Conservation (phyloP, 2,329 filamentous ascomycete genomes). For the Pyrenophora tritici-repentis region DNA sequence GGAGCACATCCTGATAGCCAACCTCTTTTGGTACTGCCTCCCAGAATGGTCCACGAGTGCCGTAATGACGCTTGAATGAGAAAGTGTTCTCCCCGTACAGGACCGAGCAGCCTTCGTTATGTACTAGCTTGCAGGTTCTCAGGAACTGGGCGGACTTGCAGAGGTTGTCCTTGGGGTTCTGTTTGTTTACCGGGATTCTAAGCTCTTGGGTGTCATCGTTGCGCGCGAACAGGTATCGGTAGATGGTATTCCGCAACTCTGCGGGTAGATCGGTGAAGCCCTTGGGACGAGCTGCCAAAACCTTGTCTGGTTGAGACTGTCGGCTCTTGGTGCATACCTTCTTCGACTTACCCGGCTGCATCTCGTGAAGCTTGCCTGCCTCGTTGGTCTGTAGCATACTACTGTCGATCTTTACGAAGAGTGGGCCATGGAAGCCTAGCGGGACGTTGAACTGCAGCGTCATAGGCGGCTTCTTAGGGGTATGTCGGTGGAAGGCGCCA, state of each 20-base stretch:
- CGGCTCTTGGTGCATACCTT: conserved; percentile 6
- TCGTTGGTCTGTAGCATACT: conserved; percentile 22
- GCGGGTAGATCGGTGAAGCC: conserved; percentile 40
- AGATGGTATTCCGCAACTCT: conserved; percentile 56
- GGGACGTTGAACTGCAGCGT: conserved; percentile 55
- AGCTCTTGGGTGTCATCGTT: conserved; percentile 37
- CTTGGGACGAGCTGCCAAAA: neutral
- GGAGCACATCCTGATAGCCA: conserved; percentile 53
- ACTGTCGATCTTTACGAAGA: conserved; percentile 50
- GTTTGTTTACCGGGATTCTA: conserved; percentile 34
- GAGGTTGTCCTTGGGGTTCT: conserved; percentile 35
- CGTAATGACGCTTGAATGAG: conserved; percentile 48
- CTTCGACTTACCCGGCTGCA: conserved; percentile 21
- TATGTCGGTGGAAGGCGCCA: conserved; percentile 19
- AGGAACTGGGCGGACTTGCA: conserved; percentile 52
- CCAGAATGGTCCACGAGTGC: conserved; percentile 50
- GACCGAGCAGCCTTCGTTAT: conserved; percentile 53
- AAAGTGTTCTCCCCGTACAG: conserved; percentile 59
- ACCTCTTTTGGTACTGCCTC: conserved; percentile 51
- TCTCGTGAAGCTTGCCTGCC: conserved; percentile 17
- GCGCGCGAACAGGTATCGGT: conserved; percentile 50
- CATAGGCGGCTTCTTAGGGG: conserved; percentile 33
- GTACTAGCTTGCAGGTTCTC: conserved; percentile 52
- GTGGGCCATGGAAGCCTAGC: conserved; percentile 52
- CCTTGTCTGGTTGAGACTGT: neutral